Evolutionary conservation across 768 basidiomycete genomes (phyloP).

Genomic region (Amanita brunnescens): DNA sequence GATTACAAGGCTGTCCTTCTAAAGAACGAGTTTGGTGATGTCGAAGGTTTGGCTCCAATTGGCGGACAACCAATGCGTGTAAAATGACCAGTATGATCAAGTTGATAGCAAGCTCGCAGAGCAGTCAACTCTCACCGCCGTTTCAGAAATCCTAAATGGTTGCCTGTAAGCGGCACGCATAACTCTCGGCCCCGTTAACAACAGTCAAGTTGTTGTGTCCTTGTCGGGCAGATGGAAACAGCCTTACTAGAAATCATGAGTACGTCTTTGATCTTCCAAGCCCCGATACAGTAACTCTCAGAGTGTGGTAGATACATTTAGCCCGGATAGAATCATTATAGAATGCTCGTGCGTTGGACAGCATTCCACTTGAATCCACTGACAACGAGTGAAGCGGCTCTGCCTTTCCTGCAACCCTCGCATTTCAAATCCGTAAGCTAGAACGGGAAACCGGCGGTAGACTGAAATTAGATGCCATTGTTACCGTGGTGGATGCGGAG

Average conservation of each 20-base stretch:
- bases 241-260: slow-evolving; percentile 85
- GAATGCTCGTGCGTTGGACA: slow-evolving; percentile 72
- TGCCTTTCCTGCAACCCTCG: slow-evolving; percentile 91
- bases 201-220: slow-evolving; percentile 70
- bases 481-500: slow-evolving; percentile 87
- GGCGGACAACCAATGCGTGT: background rate
- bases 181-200: background rate
- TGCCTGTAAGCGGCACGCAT: slow-evolving; percentile 58
- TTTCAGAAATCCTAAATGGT: slow-evolving; percentile 93
- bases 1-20: slow-evolving; percentile 86
- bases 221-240: slow-evolving; percentile 91
- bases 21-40: slow-evolving; percentile 96
- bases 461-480: slow-evolving; percentile 80
- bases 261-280: slow-evolving; percentile 14
- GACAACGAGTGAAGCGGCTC: slow-evolving; percentile 52
- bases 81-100: slow-evolving; percentile 17
- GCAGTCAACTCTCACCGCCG: slow-evolving; percentile 75
- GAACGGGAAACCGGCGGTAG: slow-evolving; percentile 68
- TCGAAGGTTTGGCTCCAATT: slow-evolving; percentile 50
- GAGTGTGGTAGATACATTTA: slow-evolving; percentile 53
- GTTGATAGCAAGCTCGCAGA: slow-evolving; percentile 89
- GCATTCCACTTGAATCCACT: background rate
- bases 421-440: slow-evolving; percentile 88
- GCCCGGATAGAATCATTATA: slow-evolving; percentile 88
- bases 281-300: background rate